A percentile compares a stretch with the other conserved stretches of the same genome.
Evolutionary conservation across 208 protist genomes (phyloP).

Genomic region (Leishmania martiniquensis): DNA sequence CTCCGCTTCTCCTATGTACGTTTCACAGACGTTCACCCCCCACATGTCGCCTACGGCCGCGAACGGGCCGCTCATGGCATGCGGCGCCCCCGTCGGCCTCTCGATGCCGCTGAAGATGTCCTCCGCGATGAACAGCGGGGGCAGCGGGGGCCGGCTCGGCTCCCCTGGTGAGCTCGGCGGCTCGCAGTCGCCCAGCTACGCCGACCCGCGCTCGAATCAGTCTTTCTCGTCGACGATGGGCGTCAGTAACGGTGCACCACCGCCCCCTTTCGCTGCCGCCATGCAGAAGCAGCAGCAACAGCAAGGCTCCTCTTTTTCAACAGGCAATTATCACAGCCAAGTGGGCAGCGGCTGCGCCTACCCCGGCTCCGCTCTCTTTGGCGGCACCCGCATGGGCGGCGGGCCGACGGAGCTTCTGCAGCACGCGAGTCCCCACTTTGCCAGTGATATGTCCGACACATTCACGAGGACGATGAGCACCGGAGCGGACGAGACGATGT

Average conservation of each 20-base stretch:
- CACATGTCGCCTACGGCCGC: neutral
- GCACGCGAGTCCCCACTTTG: neutral
- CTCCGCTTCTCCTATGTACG: neutral
- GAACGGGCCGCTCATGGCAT: neutral
- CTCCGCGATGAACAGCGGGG: neutral
- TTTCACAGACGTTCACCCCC: neutral
- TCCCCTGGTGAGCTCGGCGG: neutral
- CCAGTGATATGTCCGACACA: conserved; percentile 20
- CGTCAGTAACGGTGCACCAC: neutral
- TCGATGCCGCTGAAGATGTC: conserved; percentile 27
- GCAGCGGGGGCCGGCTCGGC: conserved; percentile 10
- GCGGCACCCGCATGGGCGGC: neutral
- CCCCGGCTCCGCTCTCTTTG: conserved; percentile 2
- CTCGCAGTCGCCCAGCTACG: conserved; percentile 23
- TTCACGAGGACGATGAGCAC: conserved; percentile 19
- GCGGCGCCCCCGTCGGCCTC: conserved; percentile 50
- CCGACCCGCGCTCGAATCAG: conserved; percentile 11
- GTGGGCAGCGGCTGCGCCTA: conserved; percentile 20
- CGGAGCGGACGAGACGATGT: conserved; percentile 40
- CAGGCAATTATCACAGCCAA: neutral
- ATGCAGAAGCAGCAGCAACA: conserved; percentile 19
- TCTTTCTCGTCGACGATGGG: conserved; percentile 10
- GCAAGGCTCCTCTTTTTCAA: neutral
- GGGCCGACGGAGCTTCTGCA: neutral
- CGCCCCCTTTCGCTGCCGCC: conserved; percentile 14